Evolutionary conservation across 192 early-diverging fungal genomes (phyloP), one percentile per base, ranked within the genome.

Genomic region (Kappamyces sp.): DNA sequence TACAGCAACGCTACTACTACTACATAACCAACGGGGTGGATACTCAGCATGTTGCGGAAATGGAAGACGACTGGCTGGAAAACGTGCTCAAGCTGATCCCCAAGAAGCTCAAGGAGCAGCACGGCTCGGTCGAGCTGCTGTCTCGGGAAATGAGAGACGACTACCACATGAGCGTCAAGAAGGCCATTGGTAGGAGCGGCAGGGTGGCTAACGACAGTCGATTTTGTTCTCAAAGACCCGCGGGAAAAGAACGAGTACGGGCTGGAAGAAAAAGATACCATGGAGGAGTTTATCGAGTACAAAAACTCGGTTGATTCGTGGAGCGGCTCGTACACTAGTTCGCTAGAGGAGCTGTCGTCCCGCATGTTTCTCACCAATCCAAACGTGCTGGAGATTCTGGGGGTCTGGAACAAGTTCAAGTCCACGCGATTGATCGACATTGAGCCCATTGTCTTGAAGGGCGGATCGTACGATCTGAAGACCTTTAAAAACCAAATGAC

Each of bases 1-100:
- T n/a, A 8, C 54, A 83, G 82, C 82, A 84, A 77, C 70, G 79
- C 34, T 84, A 84, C 66, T 82, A 84, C 61, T 84, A 83, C 66
- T 84, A 83, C 65, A 80, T 84, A 34, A 70, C 76, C 5, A 84
- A 84, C 55, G 82, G 82, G 12, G 74, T 84, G 8, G 82, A 84
- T 55, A 84, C 82, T 12, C 68, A 74, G 33, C 75, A 77, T 62
- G 82, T 84, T 7, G 79, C 82, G 3, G 73, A 82, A 46, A 84
- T 84, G 82, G 76, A 84, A 55, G 66, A 79, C 42, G 55, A 66
- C 41, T 84, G 82, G 82, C 70, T 84, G 9, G 53, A 53, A 35
- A 75, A 84, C 55, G 82, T 84, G 1, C 44, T 84, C 34, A 48
- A 60, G n/a, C 58, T 78, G 40, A 50, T 84, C 3, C 76, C 82